A percentile compares a stretch with the other conserved stretches of the same genome.
Evolutionary conservation across 345 rosid species (phyloP).

Genomic region (Abelmoschus esculentus): DNA sequence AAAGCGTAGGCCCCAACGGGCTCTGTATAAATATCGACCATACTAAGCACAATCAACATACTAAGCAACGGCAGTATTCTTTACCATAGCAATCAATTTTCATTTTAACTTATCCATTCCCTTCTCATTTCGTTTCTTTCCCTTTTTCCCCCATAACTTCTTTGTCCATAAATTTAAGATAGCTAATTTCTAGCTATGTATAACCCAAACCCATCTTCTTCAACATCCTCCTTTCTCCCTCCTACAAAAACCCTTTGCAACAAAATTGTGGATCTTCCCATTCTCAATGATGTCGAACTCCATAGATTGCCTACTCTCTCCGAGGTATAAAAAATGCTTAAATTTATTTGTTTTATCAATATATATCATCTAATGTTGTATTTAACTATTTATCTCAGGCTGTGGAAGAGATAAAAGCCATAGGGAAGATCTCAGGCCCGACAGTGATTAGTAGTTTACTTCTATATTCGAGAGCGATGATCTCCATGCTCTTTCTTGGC

Average conservation of each 20-base stretch:
- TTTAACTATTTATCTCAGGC: conserved; percentile 37
- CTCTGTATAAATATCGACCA: conserved; percentile 34
- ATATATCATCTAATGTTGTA: background rate
- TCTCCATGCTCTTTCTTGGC: conserved; percentile 98
- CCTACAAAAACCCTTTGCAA: conserved; percentile 35
- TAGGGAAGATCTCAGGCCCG: conserved; percentile 89
- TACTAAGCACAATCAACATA: conserved; percentile 15
- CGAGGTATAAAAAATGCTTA: conserved; percentile 40
- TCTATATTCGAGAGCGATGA: conserved; percentile 84
- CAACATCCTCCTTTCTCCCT: conserved; percentile 36
- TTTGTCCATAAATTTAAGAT: conserved; percentile 7
- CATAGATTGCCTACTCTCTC: conserved; percentile 73
- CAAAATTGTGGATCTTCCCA: conserved; percentile 29
- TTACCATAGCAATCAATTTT: conserved; percentile 3
- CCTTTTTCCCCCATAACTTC: background rate
- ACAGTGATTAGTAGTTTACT: conserved; percentile 74
- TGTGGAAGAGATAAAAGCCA: conserved; percentile 67
- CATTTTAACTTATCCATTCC: background rate
- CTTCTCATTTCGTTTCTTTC: background rate
- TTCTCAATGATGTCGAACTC: conserved; percentile 24
- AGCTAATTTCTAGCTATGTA: conserved; percentile 34
- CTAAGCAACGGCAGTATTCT: too few species aligned
- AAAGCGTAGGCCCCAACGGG: conserved; percentile 22
- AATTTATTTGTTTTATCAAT: background rate
- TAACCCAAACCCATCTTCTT: conserved; percentile 51